Conservation (phyloP, 352 stramenopile species). For the Phytophthora syringae region DNA sequence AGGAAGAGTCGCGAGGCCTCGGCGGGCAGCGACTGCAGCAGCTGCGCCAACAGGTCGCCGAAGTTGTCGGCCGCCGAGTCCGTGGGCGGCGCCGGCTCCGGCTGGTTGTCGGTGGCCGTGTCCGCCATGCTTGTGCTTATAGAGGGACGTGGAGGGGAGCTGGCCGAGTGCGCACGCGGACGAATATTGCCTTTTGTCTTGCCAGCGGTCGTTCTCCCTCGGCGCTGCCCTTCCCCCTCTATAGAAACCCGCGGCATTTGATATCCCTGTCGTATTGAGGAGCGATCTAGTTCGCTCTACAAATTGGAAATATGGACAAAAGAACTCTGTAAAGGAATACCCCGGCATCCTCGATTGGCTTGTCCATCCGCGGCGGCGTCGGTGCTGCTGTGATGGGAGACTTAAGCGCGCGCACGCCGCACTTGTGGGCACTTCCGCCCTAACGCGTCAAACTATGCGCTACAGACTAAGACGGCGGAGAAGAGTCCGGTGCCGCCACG, state of each 20-base stretch:
- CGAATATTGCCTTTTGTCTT: conserved; percentile 41
- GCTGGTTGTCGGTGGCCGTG: conserved; percentile 38
- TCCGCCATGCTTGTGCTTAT: conserved; percentile 26
- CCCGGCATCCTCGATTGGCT: conserved; percentile 12
- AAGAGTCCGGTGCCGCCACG: conserved; percentile 25
- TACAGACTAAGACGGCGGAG: conserved; percentile 33
- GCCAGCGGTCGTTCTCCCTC: conserved; percentile 23
- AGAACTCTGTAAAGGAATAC: conserved; percentile 7
- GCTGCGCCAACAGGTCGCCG: conserved; percentile 76
- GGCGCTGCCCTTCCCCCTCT: conserved; percentile 18
- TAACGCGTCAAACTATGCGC: conserved; percentile 13
- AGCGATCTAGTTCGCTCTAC: neutral
- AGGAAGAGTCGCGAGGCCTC: conserved; percentile 81
- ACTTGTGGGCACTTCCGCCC: conserved; percentile 16
- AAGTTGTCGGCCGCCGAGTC: conserved; percentile 50
- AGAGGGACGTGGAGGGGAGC: neutral
- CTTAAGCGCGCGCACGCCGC: neutral
- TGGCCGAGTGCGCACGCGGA: conserved; percentile 5
- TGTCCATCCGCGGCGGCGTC: neutral
- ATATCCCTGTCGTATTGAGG: conserved; percentile 9
- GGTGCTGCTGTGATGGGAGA: neutral
- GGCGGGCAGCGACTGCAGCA: conserved; percentile 72
- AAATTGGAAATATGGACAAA: too few species aligned
- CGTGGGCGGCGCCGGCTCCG: conserved; percentile 39
- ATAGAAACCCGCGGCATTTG: conserved; percentile 3